phyloP scores from a whole-genome alignment of 116 monocot species.

The Zostera marina region DNA sequence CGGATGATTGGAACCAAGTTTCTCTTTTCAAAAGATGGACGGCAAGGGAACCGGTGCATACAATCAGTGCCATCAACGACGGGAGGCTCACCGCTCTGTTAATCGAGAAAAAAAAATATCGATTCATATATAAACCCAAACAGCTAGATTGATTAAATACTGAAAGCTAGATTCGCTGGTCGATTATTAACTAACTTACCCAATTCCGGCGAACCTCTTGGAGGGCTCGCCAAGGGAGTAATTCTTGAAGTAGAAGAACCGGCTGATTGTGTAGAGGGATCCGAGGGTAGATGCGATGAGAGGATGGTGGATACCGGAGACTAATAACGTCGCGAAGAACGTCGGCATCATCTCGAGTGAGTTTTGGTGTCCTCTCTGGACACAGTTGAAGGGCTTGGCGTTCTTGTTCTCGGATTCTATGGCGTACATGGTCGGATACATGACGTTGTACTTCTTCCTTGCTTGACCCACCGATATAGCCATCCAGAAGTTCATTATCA shows the following conservation, averaged over 20 bases:
- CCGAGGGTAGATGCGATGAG: constrained; percentile 40
- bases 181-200: constrained; percentile 27
- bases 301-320: constrained; percentile 71
- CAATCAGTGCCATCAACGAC: constrained; percentile 45
- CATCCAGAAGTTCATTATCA: constrained; percentile 80
- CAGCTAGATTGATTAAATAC: no score
- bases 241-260: constrained; percentile 92
- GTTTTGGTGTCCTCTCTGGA: constrained; percentile 98
- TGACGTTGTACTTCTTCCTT: constrained; percentile 81
- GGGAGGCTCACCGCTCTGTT: constrained; percentile 33
- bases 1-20: neutral
- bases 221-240: constrained; percentile 70
- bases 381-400: constrained; percentile 85
- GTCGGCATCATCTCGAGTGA: constrained; percentile 76
- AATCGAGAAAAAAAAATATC: no score
- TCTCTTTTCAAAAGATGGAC: constrained; percentile 29
- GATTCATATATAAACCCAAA: neutral
- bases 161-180: no score
- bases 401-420: constrained; percentile 82
- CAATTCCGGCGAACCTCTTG: constrained; percentile 57
- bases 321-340: constrained; percentile 49
- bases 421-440: constrained; percentile 72
- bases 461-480: constrained; percentile 59
- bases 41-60: constrained; percentile 55
- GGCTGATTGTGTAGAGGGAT: constrained; percentile 29